Conservation (phyloP, 352 stramenopile species). For the Phytophthora citrophthora region DNA sequence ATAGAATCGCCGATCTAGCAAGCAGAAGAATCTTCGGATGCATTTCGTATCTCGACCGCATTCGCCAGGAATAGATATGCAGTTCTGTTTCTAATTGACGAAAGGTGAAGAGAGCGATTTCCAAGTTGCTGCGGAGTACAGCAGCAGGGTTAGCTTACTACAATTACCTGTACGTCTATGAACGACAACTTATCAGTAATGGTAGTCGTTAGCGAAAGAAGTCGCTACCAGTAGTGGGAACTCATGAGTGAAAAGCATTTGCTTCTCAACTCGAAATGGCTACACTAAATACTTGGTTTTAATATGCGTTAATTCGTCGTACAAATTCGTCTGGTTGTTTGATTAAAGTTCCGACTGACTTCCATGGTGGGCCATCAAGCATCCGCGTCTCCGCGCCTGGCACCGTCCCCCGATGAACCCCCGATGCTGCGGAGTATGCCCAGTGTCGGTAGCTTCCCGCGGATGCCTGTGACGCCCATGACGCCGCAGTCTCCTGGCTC, state of each 20-base stretch:
- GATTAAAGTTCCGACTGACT: conserved; percentile 11
- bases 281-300: too few relatives aligned
- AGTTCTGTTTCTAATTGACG: too few relatives aligned
- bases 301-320: neutral
- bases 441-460: conserved; percentile 13
- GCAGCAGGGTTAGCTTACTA: too few relatives aligned
- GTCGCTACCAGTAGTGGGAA: too few relatives aligned
- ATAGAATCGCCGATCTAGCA: too few relatives aligned
- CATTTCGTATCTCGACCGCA: neutral
- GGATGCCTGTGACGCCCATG: conserved; percentile 15
- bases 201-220: too few relatives aligned
- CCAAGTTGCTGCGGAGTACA: too few relatives aligned
- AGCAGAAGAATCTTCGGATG: neutral
- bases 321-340: neutral
- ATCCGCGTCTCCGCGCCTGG: conserved; percentile 2
- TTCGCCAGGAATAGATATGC: neutral
- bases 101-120: too few relatives aligned
- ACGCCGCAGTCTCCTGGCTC: conserved; percentile 36
- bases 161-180: too few relatives aligned
- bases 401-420: conserved; percentile 21
- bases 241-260: too few relatives aligned
- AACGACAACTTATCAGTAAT: too few relatives aligned
- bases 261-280: too few relatives aligned
- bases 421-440: conserved; percentile 6
- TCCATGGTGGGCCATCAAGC: conserved; percentile 7